phyloP scores from a whole-genome alignment of 352 stramenopile species.

The Phytophthora litchii region DNA sequence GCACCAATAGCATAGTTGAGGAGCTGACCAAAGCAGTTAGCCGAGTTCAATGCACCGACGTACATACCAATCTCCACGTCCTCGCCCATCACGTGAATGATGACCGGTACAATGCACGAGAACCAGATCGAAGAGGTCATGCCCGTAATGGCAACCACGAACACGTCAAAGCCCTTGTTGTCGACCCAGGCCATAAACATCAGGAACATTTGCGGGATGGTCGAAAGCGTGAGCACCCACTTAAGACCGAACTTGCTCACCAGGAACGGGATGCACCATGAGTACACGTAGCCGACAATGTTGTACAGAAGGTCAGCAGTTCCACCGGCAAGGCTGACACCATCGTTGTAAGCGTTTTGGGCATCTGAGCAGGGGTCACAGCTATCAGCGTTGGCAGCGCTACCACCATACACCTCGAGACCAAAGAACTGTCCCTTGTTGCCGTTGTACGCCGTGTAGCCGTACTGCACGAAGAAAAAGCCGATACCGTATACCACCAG shows the following conservation, averaged over 20 bases:
- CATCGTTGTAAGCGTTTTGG: constrained; percentile 44
- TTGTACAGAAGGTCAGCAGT: constrained; percentile 40
- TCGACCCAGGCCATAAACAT: constrained; percentile 36
- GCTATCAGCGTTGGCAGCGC: constrained; percentile 31
- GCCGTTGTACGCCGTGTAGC: constrained; percentile 36
- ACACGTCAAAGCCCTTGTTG: constrained; percentile 34
- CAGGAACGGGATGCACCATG: constrained; percentile 44
- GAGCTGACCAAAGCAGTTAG: constrained; percentile 41
- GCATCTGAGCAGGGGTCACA: constrained; percentile 36
- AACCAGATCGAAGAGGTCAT: constrained; percentile 39
- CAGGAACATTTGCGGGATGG: constrained; percentile 45
- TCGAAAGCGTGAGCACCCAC: constrained; percentile 36
- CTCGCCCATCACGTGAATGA: constrained; percentile 40
- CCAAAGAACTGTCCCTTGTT: constrained; percentile 46
- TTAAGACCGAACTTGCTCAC: constrained; percentile 44
- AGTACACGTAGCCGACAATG: constrained; percentile 45
- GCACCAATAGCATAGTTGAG: constrained; percentile 38
- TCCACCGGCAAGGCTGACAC: constrained; percentile 44
- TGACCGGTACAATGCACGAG: constrained; percentile 36
- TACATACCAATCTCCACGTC: constrained; percentile 42
- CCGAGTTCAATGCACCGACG: constrained; percentile 40
- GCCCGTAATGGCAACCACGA: constrained; percentile 46
- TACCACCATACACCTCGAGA: constrained; percentile 40
- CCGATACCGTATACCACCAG: constrained; percentile 39
- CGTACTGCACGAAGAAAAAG: constrained; percentile 41